Evolutionary conservation across 805 yeast genomes (phyloP), one percentile per base, ranked within the genome.

Genomic region (Diddensiella santjacobensis): DNA sequence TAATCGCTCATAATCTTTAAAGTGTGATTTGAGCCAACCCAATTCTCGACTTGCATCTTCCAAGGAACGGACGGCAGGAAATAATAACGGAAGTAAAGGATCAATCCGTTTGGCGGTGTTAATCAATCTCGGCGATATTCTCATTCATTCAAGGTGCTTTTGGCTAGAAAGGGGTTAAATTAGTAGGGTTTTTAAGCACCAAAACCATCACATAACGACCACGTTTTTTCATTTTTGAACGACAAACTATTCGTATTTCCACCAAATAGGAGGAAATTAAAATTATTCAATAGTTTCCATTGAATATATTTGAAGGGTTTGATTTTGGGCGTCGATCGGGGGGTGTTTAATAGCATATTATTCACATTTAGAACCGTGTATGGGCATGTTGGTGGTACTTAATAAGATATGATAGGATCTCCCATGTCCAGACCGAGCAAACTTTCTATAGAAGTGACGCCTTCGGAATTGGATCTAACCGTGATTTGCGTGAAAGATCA

Each of bases 11-110:
- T 30, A 1, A 83, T 82, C 2, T 4, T 33, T 44, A 22, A 84
- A 70, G 58, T 83, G 88, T 3, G 64, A 57, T 51, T 70, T 64
- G 24, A 87, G 78, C 93, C 95, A 87, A 10, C 65, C 60, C 4
- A 84, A 70, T 54, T 84, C 93, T 37, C 64, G 65, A n/a, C 59
- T 58, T 0, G 90, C 87, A 3, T 59, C 45, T 1, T 54, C 58
- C 0, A 70, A n/a, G 11, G 44, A 43, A 10, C 62, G 46, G 17
- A 43, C 13, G 2, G 57, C 51, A 13, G 58, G 58, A 26, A 62
- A 50, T 15, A 62, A 56, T 17, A 51, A 53, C 3, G 57, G 47
- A 20, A 62, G 45, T 19, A 50, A 38, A 11, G 54, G 52, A 37
- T 55, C 51, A 26, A 52, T 44, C 3, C 47, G 23, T 5, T 50